phyloP scores from a whole-genome alignment of 805 yeast genomes.

The Torulaspora indica region DNA sequence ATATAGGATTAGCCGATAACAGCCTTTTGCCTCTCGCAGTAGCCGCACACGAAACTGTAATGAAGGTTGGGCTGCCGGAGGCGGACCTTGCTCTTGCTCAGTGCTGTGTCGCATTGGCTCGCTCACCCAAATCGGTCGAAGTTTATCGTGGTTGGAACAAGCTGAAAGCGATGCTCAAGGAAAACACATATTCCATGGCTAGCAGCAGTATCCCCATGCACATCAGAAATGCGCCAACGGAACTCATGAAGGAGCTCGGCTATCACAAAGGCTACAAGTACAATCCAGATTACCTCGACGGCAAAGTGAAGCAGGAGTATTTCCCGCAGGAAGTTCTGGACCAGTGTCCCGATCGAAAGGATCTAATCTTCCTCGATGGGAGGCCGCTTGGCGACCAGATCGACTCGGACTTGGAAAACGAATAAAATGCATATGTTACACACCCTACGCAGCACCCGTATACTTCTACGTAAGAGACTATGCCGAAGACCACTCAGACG shows the following conservation, averaged over 20 bases:
- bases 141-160: slow-evolving; percentile 75
- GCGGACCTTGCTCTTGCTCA: slow-evolving; percentile 86
- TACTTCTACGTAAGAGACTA: slow-evolving; percentile 1
- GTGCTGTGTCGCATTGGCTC: slow-evolving; percentile 84
- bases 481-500: slow-evolving; percentile 1
- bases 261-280: slow-evolving; percentile 83
- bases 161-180: slow-evolving; percentile 54
- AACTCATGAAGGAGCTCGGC: slow-evolving; percentile 81
- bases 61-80: slow-evolving; percentile 92
- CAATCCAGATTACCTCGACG: slow-evolving; percentile 73
- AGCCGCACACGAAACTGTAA: slow-evolving; percentile 79
- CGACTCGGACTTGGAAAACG: slow-evolving; percentile 40
- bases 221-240: slow-evolving; percentile 91
- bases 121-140: slow-evolving; percentile 80
- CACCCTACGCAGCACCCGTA: slow-evolving; percentile 4
- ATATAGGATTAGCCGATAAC: slow-evolving; percentile 82
- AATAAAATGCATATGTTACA: slow-evolving; percentile 13
- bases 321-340: slow-evolving; percentile 56
- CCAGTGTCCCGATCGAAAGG: slow-evolving; percentile 29
- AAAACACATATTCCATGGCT: slow-evolving; percentile 46
- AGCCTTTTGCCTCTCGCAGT: slow-evolving; percentile 80
- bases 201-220: slow-evolving; percentile 64
- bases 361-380: slow-evolving; percentile 46
- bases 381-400: slow-evolving; percentile 49
- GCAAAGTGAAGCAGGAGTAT: slow-evolving; percentile 68